Base-by-base conservation (phyloP, 2,329 filamentous ascomycete genomes). In the Coniella lustricola region DNA sequence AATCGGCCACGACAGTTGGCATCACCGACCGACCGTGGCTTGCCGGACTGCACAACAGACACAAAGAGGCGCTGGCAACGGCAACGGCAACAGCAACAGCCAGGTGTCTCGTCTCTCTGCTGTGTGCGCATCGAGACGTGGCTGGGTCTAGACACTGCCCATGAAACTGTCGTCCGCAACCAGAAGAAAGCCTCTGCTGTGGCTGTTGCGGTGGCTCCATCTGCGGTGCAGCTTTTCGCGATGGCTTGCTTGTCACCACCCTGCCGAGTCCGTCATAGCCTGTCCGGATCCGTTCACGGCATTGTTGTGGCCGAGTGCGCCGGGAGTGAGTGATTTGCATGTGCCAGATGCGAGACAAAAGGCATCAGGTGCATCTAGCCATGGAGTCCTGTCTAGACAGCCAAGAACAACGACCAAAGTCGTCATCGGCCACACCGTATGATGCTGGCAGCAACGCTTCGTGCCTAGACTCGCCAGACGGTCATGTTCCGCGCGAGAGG, bases 311-410 rank as follows among this genome's bases (percentile, higher is more conserved):
- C 4, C 16, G 34, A 31, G 9, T 16, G 35, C 44, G 34, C 34
- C 46, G 25, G 20, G 16, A 38, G 33, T 22, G 16, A 38, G 33
- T 22, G 32, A 34, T 36, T 29, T 33, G 50, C 21, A 31, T 36
- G 50, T 50, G 46, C 40, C 50, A 52, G 46, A 46, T 50, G 50
- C 32, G 18, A 40, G 22, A 33, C 34, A 40, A 25, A 33, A 25
- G 22, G 31, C 33, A 25, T 22, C 36, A 17, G 14, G 31, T 21
- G 36, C 33, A 31, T 29, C 10, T 29, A 29, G 5, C 25, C 5
- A 5, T 29, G 25, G 25, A 29, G 5, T 5, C 5, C 25, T 10
- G 25, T 29, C 33, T 35, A 5, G 13, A 35, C 13, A 35, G 33
- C 33, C 5, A 4, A 5, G 7, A 16, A 14, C n/a, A n/a, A n/a